Evolutionary conservation across 164 flowering plant species (phyloP), one percentile per base, ranked within the genome.

Genomic region (Macadamia tetraphylla): DNA sequence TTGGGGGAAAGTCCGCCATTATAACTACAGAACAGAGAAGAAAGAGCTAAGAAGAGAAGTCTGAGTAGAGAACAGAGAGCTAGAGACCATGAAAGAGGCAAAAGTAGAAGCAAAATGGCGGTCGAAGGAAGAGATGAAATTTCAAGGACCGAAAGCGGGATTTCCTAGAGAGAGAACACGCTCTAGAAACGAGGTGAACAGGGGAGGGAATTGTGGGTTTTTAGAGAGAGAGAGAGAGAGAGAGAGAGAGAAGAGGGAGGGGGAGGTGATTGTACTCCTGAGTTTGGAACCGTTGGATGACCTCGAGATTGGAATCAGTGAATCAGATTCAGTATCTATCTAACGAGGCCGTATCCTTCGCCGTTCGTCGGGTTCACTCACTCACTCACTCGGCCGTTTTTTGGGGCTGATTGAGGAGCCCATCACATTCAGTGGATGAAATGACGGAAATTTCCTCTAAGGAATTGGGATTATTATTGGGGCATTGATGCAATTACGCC

Each of bases 121-220:
- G 32, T 8, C 3, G 65, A 40, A 59, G 17, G 62, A 1, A 53
- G 18, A 53, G 57, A 53, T 2, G 18, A 43, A 68, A 56, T 53
- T 67, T 12, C 15, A 62, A 60, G 52, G 66, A 52, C 48, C 9
- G 59, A 35, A 51, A 30, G 60, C 42, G 55, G 61, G 71, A 69
- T 56, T 60, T 71, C 14, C 15, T 48, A 1, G 23, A 53, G 57
- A 17, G 57, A 53, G 18, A 29, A 60, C n/a, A 57, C 51, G 72
- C 62, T 59, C 58, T 42, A 56, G 35, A 60, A 59, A 64, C 51
- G 69, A 64, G 58, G 15, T 8, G 31, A 14, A 60, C 67, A 61
- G 60, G 63, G 68, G 69, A 65, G 70, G 15, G 57, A 17, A 14
- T 14, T 14, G 6, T 4, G 57, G 57, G 57, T 46, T 57, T 66